Base-by-base conservation (phyloP, 2,329 filamentous ascomycete species). In the Fusarium decemcellulare region DNA sequence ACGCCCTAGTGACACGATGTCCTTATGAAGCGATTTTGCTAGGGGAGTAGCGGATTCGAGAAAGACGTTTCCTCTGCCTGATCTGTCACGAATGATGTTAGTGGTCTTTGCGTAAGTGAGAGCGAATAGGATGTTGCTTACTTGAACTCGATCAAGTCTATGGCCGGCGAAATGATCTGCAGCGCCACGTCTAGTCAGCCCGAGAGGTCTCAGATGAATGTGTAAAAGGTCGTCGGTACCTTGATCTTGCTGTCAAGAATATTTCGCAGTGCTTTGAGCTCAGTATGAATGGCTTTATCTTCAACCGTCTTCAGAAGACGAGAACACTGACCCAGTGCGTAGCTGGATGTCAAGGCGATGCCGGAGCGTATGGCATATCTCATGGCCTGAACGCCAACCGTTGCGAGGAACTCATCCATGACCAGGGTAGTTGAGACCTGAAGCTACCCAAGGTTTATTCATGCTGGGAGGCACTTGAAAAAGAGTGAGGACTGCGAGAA, bases 71-170 rank as follows among this genome's bases (percentile, higher is more conserved):
- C 87, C 87, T 70, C 86, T 80, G 3, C 80, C 85, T 65, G 82
- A 88, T 74, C 85, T 87, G 16, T 46, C 16, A 51, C n/a, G 47
- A 34, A 48, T 15, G 37, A 51, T 23, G 63, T 67, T 63, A 69
- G 63, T 36, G 32, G 48, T 23, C 16, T 14, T 29, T 42, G 27
- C 16, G 40, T 63, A 54, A 67, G 62, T 55, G 34, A 44, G 9
- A 29, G 18, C 55, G 23, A 57, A 60, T 60, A 23, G 18, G 53
- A 47, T 27, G 46, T 51, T 32, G 69, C 86, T 73, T 79, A 93
- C 91, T 96, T 96, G 73, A 98, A 87, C 78, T 97, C 93, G 73
- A 97, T 94, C 84, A 97, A 90, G 77, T 97, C 94, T 75, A 97
- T 95, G 10, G 94, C 93, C 1, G 95, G 95, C 11, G 94, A 94